Evolutionary conservation across 2,329 filamentous ascomycete species (phyloP).

Genomic region (Arthroderma sp.): DNA sequence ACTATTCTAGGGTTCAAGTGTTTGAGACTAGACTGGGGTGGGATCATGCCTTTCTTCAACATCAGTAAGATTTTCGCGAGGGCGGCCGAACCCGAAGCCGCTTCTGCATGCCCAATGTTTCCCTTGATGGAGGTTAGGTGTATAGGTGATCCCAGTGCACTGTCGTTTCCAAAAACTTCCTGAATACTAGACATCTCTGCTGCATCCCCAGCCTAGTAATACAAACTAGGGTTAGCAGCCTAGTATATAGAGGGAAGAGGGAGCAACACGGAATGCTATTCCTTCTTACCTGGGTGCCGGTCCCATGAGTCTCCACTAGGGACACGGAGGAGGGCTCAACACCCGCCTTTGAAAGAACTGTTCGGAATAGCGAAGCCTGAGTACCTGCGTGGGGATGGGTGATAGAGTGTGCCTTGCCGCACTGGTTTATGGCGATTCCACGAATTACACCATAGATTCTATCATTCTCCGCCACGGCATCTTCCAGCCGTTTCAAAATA

Average conservation of each 20-base stretch:
- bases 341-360: slow-evolving; percentile 58
- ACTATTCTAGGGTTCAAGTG: no score
- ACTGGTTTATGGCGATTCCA: slow-evolving; percentile 67
- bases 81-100: slow-evolving; percentile 14
- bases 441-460: slow-evolving; percentile 57
- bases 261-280: no score
- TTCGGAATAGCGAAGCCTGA: slow-evolving; percentile 57
- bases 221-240: no score
- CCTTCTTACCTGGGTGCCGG: slow-evolving; percentile 57
- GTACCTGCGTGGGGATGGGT: slow-evolving; percentile 69
- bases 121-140: slow-evolving; percentile 11
- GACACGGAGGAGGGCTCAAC: slow-evolving; percentile 64
- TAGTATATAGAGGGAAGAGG: no score
- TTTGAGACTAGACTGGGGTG: slow-evolving; percentile 6
- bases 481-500: slow-evolving; percentile 65
- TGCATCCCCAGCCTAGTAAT: no score
- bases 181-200: no score
- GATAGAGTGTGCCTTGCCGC: slow-evolving; percentile 66
- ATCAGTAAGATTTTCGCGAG: slow-evolving; percentile 21
- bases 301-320: slow-evolving; percentile 85
- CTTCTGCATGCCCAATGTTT: slow-evolving; percentile 26
- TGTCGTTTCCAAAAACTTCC: no score
- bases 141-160: no score
- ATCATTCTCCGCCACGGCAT: slow-evolving; percentile 64
- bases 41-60: slow-evolving; percentile 14